Conservation (phyloP, 257 asterid species). For the Phtheirospermum japonicum region DNA sequence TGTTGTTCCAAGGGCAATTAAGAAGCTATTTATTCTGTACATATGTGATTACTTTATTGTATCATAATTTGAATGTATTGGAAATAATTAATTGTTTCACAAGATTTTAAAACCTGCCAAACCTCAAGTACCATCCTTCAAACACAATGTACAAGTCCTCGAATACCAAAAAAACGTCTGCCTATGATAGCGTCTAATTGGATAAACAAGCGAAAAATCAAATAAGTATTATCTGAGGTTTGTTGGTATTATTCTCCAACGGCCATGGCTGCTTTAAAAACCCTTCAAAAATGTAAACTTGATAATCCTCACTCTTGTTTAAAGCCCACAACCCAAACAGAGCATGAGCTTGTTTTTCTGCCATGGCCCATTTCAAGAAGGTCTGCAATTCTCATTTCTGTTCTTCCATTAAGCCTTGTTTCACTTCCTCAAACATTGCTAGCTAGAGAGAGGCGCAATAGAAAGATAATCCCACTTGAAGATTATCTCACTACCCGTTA, state of each 20-base stretch:
- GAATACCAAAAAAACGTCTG: background rate
- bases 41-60: too few relatives aligned
- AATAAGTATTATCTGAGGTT: slow-evolving; percentile 13
- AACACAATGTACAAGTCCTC: slow-evolving; percentile 20
- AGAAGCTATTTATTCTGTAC: too few relatives aligned
- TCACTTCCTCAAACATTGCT: slow-evolving; percentile 54
- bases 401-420: slow-evolving; percentile 44
- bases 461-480: slow-evolving; percentile 67
- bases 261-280: slow-evolving; percentile 55
- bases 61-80: too few relatives aligned
- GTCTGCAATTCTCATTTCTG: slow-evolving; percentile 56
- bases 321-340: slow-evolving; percentile 23
- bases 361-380: slow-evolving; percentile 73
- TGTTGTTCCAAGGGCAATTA: too few relatives aligned
- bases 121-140: slow-evolving; percentile 14
- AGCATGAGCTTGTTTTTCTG: slow-evolving; percentile 24
- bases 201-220: slow-evolving; percentile 22
- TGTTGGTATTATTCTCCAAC: slow-evolving; percentile 34
- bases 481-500: slow-evolving; percentile 61
- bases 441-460: slow-evolving; percentile 90
- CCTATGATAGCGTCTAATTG: background rate
- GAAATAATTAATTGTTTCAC: too few relatives aligned
- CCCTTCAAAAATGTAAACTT: slow-evolving; percentile 26
- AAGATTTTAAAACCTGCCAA: too few relatives aligned
- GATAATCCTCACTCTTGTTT: slow-evolving; percentile 26